Evolutionary conservation across 768 basidiomycete species (phyloP), one percentile per base, ranked within the genome.

Genomic region (Serendipita sp.): DNA sequence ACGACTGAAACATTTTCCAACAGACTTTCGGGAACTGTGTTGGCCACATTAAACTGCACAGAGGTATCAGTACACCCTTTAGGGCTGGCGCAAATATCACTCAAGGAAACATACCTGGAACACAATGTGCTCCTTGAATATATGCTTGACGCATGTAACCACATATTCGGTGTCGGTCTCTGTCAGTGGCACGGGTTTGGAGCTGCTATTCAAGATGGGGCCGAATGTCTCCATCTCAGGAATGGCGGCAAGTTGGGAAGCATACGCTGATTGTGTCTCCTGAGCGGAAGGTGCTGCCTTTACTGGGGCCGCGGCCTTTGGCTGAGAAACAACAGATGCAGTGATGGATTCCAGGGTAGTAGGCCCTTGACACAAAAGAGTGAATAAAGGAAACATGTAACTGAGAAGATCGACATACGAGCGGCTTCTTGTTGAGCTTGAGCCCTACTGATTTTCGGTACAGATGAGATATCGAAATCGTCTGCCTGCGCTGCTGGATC

Each of bases 131-230:
- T 92, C 90, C 71, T 84, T 85, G 81, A 92, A 99, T 63, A 97
- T 82, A 72, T 99, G 96, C 75, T 97, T 98, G 73, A 96, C 90
- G 68, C 90, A 90, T 9, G 88, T 84, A 51, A 97, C 95, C 70
- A 96, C 92, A 71, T 98, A 99, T 74, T 98, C 96, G 3, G 93
- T 98, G 75, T 97, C 96, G 69, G 82, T 88, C 75, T 99, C 96
- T 14, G 96, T 98, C 63, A 98, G 83, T 65, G 86, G 88, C 24
- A 79, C 74, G 13, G 87, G 84, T 67, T 84, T 89, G 41, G 80
- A 66, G 66, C 83, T 89, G 78, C 91, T 97, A 74, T 86, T 91
- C 70, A 94, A 78, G 60, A 96, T 82, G 56, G 86, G 73, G 9
- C 96, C 96, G 72, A 95, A 98, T 5, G 78, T 75, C 3, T 80